A percentile compares a stretch with the other conserved stretches of the same genome.
Conservation (phyloP, 495 filamentous ascomycete species). For the Bacidia gigantensis region DNA sequence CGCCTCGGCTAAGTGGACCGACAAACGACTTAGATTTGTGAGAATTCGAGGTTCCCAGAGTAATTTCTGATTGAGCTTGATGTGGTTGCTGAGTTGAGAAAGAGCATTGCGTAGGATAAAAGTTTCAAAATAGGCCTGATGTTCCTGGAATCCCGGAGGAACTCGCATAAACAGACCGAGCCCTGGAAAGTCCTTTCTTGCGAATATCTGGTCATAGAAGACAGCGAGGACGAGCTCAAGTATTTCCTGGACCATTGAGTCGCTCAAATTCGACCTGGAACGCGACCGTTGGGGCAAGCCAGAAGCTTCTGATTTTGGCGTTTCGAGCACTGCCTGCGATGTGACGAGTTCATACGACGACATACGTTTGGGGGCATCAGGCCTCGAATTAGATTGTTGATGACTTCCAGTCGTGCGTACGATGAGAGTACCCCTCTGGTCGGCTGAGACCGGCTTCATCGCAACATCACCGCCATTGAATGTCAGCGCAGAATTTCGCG, state of each 20-base stretch:
- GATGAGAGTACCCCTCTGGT: constrained; percentile 41
- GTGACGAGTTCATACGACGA: constrained; percentile 86
- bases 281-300: constrained; percentile 37
- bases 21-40: constrained; percentile 70
- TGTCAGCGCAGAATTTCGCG: constrained; percentile 59
- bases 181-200: constrained; percentile 78
- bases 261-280: constrained; percentile 38
- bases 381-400: constrained; percentile 29
- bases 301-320: constrained; percentile 47
- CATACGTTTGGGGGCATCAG: constrained; percentile 49
- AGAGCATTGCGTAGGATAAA: constrained; percentile 69
- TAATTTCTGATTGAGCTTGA: constrained; percentile 55
- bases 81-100: constrained; percentile 49
- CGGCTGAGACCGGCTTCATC: constrained; percentile 55
- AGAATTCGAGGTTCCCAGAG: constrained; percentile 73
- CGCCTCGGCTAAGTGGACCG: constrained; percentile 68
- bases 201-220: constrained; percentile 69
- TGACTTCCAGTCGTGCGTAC: constrained; percentile 51
- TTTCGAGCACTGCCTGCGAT: constrained; percentile 46
- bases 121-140: constrained; percentile 88
- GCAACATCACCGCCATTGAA: constrained; percentile 80
- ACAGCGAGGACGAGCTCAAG: constrained; percentile 62
- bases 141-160: constrained; percentile 81
- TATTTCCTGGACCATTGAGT: constrained; percentile 59
- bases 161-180: constrained; percentile 81